These are phyloP conservation scores for Candida patagonica DNA, from an alignment of 805 yeast species.

Conservation along the genomic window DNA sequence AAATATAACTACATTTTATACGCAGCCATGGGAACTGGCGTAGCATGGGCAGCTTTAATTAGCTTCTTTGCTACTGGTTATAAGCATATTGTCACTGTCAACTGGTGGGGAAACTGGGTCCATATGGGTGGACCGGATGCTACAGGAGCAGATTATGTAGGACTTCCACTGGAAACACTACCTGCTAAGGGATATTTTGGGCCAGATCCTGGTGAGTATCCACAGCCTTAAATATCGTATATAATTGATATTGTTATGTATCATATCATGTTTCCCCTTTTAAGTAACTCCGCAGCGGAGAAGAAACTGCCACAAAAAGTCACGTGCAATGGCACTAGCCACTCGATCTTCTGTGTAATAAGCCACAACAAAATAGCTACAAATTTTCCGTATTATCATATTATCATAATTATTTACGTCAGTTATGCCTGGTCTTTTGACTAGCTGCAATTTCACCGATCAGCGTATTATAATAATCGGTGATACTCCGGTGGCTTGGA, in stretches of 20 bases:
- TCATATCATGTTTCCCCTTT: not conserved
- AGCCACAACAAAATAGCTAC: not conserved
- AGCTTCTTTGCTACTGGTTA: slow-evolving; percentile 35
- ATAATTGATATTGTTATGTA: too few relatives aligned
- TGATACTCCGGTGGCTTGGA: slow-evolving; percentile 31
- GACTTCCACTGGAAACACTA: not conserved
- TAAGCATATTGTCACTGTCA: slow-evolving; percentile 22
- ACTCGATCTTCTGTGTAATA: not conserved
- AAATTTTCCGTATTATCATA: not conserved
- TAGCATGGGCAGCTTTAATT: slow-evolving; percentile 38
- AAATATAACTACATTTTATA: slow-evolving; percentile 43
- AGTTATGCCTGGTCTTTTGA: slow-evolving; percentile 9
- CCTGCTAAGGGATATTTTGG: slow-evolving; percentile 24
- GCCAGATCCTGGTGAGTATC: slow-evolving; percentile 18
- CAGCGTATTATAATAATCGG: slow-evolving; percentile 52
- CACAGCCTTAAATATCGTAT: slow-evolving; percentile 1
- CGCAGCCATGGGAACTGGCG: slow-evolving; percentile 45
- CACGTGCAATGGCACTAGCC: slow-evolving; percentile 9
- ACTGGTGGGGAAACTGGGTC: slow-evolving; percentile 43
- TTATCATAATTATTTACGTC: not conserved
- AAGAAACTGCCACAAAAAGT: not conserved
- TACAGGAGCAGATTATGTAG: not conserved
- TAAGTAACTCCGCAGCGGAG: not conserved
- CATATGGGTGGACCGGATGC: too few relatives aligned
- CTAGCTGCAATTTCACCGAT: slow-evolving; percentile 13